These are phyloP conservation scores for Naganishia onofrii DNA, from an alignment of 768 basidiomycete genomes.

Conservation along the genomic window DNA sequence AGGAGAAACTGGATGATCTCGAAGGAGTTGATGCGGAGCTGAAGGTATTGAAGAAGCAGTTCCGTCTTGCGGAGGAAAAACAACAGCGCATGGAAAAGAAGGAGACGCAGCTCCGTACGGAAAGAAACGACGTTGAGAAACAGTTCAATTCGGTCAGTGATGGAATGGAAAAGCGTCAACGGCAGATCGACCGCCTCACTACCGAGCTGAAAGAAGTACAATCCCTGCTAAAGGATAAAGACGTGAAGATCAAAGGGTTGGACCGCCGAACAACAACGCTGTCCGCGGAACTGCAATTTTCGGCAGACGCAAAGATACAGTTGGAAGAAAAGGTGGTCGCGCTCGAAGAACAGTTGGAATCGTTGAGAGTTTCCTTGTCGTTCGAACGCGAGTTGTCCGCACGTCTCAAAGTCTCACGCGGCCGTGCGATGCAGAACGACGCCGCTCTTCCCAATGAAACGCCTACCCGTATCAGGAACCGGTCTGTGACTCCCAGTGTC, in stretches of 20 bases:
- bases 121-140: background rate
- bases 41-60: background rate
- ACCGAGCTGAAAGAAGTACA: background rate
- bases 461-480: background rate
- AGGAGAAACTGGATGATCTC: slow-evolving; percentile 1
- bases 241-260: too few species aligned
- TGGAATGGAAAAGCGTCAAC: background rate
- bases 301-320: too few species aligned
- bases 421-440: too few species aligned
- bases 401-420: too few species aligned
- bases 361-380: too few species aligned
- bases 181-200: background rate
- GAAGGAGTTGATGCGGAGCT: background rate
- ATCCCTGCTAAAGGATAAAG: too few species aligned
- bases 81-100: background rate
- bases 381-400: too few species aligned
- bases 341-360: too few species aligned
- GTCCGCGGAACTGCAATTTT: too few species aligned
- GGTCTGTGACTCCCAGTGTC: background rate
- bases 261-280: too few species aligned
- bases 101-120: background rate
- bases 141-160: background rate
- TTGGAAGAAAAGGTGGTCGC: too few species aligned
- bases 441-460: background rate
- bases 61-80: background rate